phyloP scores from a whole-genome alignment of 1,139 yeast species.

The Taphrina confusa region DNA sequence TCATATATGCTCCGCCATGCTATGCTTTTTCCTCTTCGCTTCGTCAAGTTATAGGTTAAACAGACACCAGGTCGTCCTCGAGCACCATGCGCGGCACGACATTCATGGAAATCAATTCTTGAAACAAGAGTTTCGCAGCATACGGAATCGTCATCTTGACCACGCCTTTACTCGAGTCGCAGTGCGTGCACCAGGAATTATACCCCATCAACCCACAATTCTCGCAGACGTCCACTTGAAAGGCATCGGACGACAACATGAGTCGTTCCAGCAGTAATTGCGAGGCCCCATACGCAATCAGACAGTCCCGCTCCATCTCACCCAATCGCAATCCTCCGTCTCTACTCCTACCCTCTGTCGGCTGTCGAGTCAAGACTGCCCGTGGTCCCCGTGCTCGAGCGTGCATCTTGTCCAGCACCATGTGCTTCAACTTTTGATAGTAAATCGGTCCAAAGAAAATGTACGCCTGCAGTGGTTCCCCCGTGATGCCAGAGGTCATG shows the following conservation, averaged over 20 bases:
- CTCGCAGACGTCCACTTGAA: slow-evolving; percentile 93
- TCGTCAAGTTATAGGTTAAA: too few relatives aligned
- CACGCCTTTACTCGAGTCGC: slow-evolving; percentile 82
- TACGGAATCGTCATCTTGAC: slow-evolving; percentile 96
- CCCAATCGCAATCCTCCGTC: slow-evolving; percentile 99
- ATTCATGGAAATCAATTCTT: slow-evolving; percentile 93
- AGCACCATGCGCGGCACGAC: slow-evolving; percentile 92
- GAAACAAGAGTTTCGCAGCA: slow-evolving; percentile 94
- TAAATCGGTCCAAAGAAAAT: slow-evolving; percentile 98
- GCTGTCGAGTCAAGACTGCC: slow-evolving; percentile 96
- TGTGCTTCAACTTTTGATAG: slow-evolving; percentile 96
- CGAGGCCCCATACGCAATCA: slow-evolving; percentile 98
- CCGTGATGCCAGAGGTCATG: slow-evolving; percentile 97
- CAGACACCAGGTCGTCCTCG: slow-evolving; percentile 58
- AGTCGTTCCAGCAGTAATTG: slow-evolving; percentile 88
- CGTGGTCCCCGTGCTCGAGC: slow-evolving; percentile 99
- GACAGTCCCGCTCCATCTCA: slow-evolving; percentile 99
- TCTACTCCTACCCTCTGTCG: slow-evolving; percentile 98
- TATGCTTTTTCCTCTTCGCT: background rate
- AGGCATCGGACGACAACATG: slow-evolving; percentile 96
- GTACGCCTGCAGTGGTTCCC: slow-evolving; percentile 95
- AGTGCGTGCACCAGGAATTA: slow-evolving; percentile 94
- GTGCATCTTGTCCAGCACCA: slow-evolving; percentile 99
- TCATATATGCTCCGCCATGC: slow-evolving; percentile 2
- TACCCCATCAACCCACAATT: slow-evolving; percentile 98